phyloP scores from a whole-genome alignment of 176 grass and related monocot species.

The Carex myosuroides region DNA sequence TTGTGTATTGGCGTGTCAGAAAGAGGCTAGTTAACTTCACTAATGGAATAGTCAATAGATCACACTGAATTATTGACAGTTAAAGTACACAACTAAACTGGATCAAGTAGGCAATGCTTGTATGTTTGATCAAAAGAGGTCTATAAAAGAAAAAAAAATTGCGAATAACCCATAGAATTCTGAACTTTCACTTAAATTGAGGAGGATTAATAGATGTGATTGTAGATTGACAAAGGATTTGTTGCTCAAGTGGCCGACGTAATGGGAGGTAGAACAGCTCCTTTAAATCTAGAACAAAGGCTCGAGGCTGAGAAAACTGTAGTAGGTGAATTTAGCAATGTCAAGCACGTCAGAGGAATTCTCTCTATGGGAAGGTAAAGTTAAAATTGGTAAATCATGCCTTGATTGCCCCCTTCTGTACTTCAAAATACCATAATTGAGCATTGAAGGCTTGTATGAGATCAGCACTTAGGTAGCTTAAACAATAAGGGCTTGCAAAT shows the following conservation, averaged over 20 bases:
- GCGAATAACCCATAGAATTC: not conserved
- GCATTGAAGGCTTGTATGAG: not conserved
- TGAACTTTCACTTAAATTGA: not conserved
- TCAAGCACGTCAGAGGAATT: constrained; percentile 95
- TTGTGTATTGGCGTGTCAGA: not conserved
- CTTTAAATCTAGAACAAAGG: constrained; percentile 69
- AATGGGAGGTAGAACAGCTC: constrained; percentile 62
- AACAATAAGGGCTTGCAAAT: not conserved
- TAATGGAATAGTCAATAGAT: not conserved
- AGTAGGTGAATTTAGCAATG: constrained; percentile 89
- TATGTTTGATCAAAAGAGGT: not conserved
- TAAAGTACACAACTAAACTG: not conserved
- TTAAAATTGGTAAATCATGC: not conserved
- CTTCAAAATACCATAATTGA: not conserved
- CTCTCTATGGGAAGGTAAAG: constrained; percentile 94
- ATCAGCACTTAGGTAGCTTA: not conserved
- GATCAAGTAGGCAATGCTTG: not conserved
- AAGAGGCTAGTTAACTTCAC: not conserved
- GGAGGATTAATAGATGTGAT: not conserved
- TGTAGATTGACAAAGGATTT: constrained; percentile 93
- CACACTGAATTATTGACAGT: not conserved
- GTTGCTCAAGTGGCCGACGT: constrained; percentile 95
- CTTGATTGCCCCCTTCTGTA: not conserved
- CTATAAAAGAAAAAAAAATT: not conserved
- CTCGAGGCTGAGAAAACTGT: constrained; percentile 70